These are phyloP conservation scores for Boletellus deceptivus DNA, from an alignment of 1,284 basidiomycete genomes.

Conservation along the genomic window DNA sequence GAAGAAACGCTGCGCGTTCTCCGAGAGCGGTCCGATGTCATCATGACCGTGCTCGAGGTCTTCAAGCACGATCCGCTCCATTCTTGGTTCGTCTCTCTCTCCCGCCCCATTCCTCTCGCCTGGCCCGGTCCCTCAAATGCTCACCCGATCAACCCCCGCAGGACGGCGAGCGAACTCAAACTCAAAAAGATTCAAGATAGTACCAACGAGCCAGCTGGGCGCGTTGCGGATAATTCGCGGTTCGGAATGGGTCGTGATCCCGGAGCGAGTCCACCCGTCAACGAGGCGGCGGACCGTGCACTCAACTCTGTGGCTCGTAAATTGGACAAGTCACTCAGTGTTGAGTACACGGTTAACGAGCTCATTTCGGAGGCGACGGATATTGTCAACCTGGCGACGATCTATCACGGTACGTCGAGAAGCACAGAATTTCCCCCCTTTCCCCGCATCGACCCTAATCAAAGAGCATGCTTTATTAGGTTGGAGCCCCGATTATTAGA, in stretches of 20 bases:
- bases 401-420: slow-evolving; percentile 64
- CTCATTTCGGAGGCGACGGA: slow-evolving; percentile 90
- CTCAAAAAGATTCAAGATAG: slow-evolving; percentile 55
- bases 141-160: slow-evolving; percentile 25
- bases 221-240: slow-evolving; percentile 21
- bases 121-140: not conserved
- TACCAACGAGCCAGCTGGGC: slow-evolving; percentile 25
- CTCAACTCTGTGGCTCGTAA: slow-evolving; percentile 78
- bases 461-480: slow-evolving; percentile 26
- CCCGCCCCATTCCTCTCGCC: not conserved
- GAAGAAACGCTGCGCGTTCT: slow-evolving; percentile 93
- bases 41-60: slow-evolving; percentile 94
- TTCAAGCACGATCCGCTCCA: slow-evolving; percentile 97
- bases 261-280: slow-evolving; percentile 57
- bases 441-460: slow-evolving; percentile 1
- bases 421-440: not conserved
- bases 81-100: slow-evolving; percentile 65
- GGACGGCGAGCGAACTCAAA: slow-evolving; percentile 75
- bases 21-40: slow-evolving; percentile 79
- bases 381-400: slow-evolving; percentile 69
- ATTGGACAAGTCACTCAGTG: slow-evolving; percentile 80
- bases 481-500: slow-evolving; percentile 38
- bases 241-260: slow-evolving; percentile 54
- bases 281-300: slow-evolving; percentile 89
- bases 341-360: slow-evolving; percentile 93